These are phyloP conservation scores for Cladophialophora chaetospira DNA, from an alignment of 2,329 filamentous ascomycete species.

Conservation along the genomic window DNA sequence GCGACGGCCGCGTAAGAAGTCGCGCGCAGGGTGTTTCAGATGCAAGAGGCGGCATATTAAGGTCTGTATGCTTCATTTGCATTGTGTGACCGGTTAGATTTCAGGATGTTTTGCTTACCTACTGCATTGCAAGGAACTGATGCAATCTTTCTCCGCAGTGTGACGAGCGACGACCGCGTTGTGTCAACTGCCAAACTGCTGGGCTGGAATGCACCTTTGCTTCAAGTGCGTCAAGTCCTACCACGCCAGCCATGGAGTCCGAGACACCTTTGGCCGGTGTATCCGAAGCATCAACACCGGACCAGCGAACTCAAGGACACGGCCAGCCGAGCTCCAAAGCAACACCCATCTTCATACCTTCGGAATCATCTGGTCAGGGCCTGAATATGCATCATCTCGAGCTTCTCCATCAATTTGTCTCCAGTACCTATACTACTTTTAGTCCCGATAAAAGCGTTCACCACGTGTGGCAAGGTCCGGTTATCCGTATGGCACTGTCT, in stretches of 20 bases:
- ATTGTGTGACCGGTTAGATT: too few species aligned
- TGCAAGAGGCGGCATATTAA: conserved; percentile 45
- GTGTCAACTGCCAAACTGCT: conserved; percentile 38
- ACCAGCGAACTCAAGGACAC: neutral
- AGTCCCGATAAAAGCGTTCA: conserved; percentile 32
- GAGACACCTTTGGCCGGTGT: neutral
- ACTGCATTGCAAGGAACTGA: neutral
- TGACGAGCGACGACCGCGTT: conserved; percentile 38
- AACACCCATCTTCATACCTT: neutral
- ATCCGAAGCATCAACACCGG: conserved; percentile 8
- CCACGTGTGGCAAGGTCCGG: neutral
- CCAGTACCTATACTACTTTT: conserved; percentile 20
- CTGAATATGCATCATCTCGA: conserved; percentile 38
- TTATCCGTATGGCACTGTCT: conserved; percentile 9
- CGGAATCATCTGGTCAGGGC: conserved; percentile 17
- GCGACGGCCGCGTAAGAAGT: conserved; percentile 42
- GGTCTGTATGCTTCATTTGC: conserved; percentile 27
- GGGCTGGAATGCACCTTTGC: conserved; percentile 25
- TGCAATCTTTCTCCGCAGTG: conserved; percentile 32
- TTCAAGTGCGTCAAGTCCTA: neutral
- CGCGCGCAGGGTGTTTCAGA: conserved; percentile 41
- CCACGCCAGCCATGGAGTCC: neutral
- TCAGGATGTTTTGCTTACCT: too few species aligned
- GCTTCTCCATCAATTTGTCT: conserved; percentile 35
- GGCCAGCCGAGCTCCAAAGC: neutral